A percentile compares a stretch with the other conserved stretches of the same genome.
Conservation (phyloP, 179 eudicot genomes). For the Patellifolia procumbens region DNA sequence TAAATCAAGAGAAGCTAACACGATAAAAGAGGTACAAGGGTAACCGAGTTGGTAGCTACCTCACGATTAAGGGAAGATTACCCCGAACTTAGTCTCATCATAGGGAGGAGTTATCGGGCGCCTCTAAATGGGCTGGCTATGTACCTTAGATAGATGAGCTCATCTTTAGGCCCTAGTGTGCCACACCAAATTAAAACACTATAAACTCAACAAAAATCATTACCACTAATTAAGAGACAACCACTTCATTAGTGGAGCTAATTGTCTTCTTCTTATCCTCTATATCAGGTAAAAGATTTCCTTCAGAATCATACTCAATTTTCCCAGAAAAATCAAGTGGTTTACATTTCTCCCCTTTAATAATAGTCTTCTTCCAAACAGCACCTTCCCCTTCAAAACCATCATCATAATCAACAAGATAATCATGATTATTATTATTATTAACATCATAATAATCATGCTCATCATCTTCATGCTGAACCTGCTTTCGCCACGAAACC, state of each 20-base stretch:
- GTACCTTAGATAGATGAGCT: neutral
- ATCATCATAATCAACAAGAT: conserved; percentile 20
- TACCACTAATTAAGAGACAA: conserved; percentile 16
- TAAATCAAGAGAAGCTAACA: neutral
- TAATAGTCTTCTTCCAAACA: conserved; percentile 68
- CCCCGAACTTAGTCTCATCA: neutral
- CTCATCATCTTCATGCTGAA: conserved; percentile 21
- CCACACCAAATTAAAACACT: neutral
- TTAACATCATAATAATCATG: neutral
- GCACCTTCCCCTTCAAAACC: conserved; percentile 25
- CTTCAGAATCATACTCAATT: conserved; percentile 61
- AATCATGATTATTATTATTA: neutral
- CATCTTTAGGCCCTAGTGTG: neutral
- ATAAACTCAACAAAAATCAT: neutral
- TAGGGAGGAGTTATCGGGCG: neutral
- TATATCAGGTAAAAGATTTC: conserved; percentile 48
- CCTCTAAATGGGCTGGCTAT: neutral
- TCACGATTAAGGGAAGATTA: too few species aligned
- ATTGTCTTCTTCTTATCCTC: neutral
- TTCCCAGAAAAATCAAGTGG: conserved; percentile 67
- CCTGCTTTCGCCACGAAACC: conserved; percentile 32
- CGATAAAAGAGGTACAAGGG: neutral
- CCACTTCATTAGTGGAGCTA: conserved; percentile 9
- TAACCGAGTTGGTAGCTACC: neutral
- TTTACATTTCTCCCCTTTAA: conserved; percentile 63